A percentile compares a stretch with the other conserved stretches of the same genome.
Conservation (phyloP, 2,329 filamentous ascomycete genomes). For the Calonectria hawksworthii region DNA sequence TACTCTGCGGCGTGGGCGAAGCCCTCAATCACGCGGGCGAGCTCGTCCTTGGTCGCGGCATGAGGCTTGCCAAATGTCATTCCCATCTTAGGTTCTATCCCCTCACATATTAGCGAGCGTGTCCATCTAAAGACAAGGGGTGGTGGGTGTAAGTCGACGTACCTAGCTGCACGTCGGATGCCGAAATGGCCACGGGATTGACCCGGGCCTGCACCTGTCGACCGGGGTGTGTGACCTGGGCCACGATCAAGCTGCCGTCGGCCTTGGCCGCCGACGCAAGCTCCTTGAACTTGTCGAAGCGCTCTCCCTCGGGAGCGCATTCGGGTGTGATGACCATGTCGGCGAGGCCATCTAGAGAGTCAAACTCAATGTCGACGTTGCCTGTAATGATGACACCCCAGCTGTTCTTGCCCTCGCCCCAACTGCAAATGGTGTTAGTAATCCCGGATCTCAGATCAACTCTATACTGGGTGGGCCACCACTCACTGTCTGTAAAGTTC, state of each 20-base stretch:
- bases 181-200: conserved; percentile 56
- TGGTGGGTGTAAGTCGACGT: conserved; percentile 16
- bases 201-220: conserved; percentile 59
- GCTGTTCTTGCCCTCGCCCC: conserved; percentile 65
- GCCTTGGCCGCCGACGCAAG: conserved; percentile 68
- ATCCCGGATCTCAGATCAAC: background rate
- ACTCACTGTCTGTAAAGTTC: conserved; percentile 71
- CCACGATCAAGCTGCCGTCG: conserved; percentile 72
- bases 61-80: conserved; percentile 63
- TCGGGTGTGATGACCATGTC: conserved; percentile 71
- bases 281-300: conserved; percentile 73
- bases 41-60: conserved; percentile 67
- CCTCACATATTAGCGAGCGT: background rate
- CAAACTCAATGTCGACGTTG: conserved; percentile 75
- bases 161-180: conserved; percentile 55
- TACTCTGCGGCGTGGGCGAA: conserved; percentile 75
- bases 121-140: background rate
- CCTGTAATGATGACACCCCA: conserved; percentile 72
- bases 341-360: conserved; percentile 67
- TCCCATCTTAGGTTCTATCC: conserved; percentile 41
- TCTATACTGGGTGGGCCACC: background rate
- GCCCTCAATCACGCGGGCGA: conserved; percentile 69
- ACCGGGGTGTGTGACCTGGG: conserved; percentile 64
- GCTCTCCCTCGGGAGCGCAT: conserved; percentile 64
- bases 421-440: conserved; percentile 27